Evolutionary conservation across 2,329 filamentous ascomycete genomes (phyloP), one percentile per base, ranked within the genome.

Genomic region (Penicillium sp.): DNA sequence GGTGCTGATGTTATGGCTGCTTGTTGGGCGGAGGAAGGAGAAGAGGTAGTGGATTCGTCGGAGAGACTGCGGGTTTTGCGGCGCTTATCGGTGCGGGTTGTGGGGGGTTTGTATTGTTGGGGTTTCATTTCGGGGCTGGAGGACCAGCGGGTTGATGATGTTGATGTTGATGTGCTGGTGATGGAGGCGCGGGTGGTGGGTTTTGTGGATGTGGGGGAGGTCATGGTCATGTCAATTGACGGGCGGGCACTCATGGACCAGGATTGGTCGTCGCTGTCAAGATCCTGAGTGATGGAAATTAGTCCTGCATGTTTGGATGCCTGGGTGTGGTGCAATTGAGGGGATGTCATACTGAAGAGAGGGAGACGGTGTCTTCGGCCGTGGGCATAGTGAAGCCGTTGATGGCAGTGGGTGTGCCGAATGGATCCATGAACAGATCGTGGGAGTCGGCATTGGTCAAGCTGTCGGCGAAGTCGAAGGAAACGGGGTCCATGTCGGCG

Each of bases 211-310:
- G 51, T 57, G 37, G 33, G 55, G 38, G 66, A 63, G 35, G 63
- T 60, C 19, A 48, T 46, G 49, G 55, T 56, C n/a, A 66, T 58
- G 52, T 69, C 64, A 43, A 65, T 54, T 1, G 71, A 68, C 25
- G 63, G 61, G 35, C 66, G 64, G 42, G 62, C 62, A 37, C 66
- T 68, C 13, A 66, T 67, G 1, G 71, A 69, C 72, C 71, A 75
- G 4, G 70, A 65, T 49, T 74, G 73, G 57, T 76, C 73, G 43
- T 76, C 73, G 60, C 73, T 76, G 62, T 76, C 73, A 13, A 71
- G 62, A 7, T 75, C 73, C 73, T 74, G 40, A 3, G 35, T 14
- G n/a, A 46, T n/a, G 19, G 19, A 7, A n/a, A 30, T 52, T 25
- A 52, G 48, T 37, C 8, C n/a, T 30, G 46, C 10, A 33, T 33